Evolutionary conservation across 2,329 filamentous ascomycete species (phyloP), one percentile per base, ranked within the genome.

Genomic region (Fusarium verrucosum): DNA sequence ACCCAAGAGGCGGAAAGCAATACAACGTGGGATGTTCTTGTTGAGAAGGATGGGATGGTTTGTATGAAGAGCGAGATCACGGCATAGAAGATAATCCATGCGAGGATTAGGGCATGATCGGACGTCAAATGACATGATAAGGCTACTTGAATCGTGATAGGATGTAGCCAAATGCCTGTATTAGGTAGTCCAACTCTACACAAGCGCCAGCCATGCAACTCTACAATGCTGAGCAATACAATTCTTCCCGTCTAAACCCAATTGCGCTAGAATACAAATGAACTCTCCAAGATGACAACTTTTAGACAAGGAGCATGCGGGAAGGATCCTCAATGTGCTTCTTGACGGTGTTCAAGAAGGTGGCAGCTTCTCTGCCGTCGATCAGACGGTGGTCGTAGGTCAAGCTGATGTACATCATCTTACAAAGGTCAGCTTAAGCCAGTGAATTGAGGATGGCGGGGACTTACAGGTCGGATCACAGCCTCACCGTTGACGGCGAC

Each of bases 341-440:
- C 62, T 74, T 75, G 36, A 75, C 72, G 7, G 65, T 56, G 51
- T 75, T 75, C 35, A 74, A 82, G 70, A 88, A 89, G 65, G 87
- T 84, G 70, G 87, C 87, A 67, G 88, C 86, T 38, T 84, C 83
- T 4, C 84, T 82, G 25, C 85, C 85, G 42, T 83, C 80, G 60
- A 88, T 87, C 57, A 83, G 81, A 63, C 80, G 81, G 58, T 82
- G 82, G 23, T 81, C 83, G 69, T 86, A 88, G 32, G 87, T 75
- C 58, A 74, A 62, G 70, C 67, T 87, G 81, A 60, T 80, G 76
- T 60, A 86, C 86, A 50, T 75, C 78, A 66, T 85, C 72, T 42
- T 75, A 70, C 3, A 23, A 17, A 8, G 0, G 7, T 65, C 43
- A 59, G 56, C 20, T 8, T 14, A 16, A 4, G 25, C 9, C 0